phyloP scores from a whole-genome alignment of 148 eudicot species.

The Fallopia convolvulus region DNA sequence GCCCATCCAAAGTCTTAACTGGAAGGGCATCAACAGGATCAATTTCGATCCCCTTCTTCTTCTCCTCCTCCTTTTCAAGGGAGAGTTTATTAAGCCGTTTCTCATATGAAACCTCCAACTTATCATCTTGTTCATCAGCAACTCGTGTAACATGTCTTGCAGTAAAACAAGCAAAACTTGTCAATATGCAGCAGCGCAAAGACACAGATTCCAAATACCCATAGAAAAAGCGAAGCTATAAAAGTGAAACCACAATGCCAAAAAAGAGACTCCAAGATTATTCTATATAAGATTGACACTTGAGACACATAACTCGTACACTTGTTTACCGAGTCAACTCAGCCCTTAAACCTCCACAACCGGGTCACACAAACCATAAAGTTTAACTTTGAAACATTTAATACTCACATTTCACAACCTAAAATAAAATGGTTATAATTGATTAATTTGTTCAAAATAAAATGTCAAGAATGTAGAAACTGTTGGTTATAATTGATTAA shows the following conservation, averaged over 20 bases:
- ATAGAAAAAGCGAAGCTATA: background rate
- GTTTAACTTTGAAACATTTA: background rate
- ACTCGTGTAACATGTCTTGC: slow-evolving; percentile 81
- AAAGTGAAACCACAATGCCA: background rate
- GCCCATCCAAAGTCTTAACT: slow-evolving; percentile 76
- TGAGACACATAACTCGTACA: background rate
- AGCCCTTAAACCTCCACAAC: background rate
- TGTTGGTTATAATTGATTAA: background rate
- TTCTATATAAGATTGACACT: background rate
- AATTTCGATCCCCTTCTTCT: slow-evolving; percentile 46
- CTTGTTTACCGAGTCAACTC: background rate
- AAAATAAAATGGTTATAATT: background rate
- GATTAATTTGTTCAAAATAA: background rate
- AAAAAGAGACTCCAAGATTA: too few relatives aligned
- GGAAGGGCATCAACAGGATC: slow-evolving; percentile 93
- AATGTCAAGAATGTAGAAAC: background rate
- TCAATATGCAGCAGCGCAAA: background rate
- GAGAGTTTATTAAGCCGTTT: slow-evolving; percentile 37
- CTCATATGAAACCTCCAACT: slow-evolving; percentile 60
- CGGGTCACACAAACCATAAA: background rate
- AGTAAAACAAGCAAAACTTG: background rate
- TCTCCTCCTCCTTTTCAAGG: slow-evolving; percentile 38
- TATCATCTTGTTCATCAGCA: slow-evolving; percentile 77
- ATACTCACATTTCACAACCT: too few relatives aligned
- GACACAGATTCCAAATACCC: background rate